Evolutionary conservation across 495 filamentous ascomycete species (phyloP).

Genomic region (Cercophora scortea): DNA sequence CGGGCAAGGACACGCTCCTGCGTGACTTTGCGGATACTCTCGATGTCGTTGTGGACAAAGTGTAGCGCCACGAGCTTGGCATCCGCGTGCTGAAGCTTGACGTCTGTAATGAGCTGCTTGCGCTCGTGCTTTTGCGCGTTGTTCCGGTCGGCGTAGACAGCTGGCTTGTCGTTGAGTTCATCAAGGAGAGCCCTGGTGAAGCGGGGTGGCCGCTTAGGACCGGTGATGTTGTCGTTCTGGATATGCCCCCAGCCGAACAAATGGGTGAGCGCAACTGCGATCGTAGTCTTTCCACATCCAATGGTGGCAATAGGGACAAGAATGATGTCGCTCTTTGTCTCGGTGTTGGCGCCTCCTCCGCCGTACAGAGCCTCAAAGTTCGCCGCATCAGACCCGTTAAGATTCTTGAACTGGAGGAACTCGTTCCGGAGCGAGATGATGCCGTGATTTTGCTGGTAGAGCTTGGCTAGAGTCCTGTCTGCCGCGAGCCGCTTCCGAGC

Average conservation of each 20-base stretch:
- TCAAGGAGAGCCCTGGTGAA: constrained; percentile 63
- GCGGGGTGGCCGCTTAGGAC: constrained; percentile 59
- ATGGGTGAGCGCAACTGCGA: constrained; percentile 72
- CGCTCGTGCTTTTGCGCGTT: constrained; percentile 86
- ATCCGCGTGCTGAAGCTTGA: constrained; percentile 48
- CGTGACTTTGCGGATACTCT: constrained; percentile 65
- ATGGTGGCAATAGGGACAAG: constrained; percentile 85
- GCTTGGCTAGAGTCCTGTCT: constrained; percentile 53
- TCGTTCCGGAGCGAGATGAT: constrained; percentile 86
- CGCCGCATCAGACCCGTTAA: constrained; percentile 70
- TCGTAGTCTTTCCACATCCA: constrained; percentile 93
- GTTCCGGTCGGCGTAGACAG: constrained; percentile 87
- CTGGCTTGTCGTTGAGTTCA: constrained; percentile 50
- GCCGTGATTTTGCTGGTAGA: constrained; percentile 84
- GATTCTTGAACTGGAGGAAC: constrained; percentile 70
- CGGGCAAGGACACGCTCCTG: constrained; percentile 71
- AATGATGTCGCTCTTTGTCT: constrained; percentile 57
- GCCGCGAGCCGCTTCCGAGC: constrained; percentile 63
- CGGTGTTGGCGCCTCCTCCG: constrained; percentile 20
- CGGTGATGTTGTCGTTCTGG: constrained; percentile 94
- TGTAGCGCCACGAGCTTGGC: constrained; percentile 84
- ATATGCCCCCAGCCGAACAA: constrained; percentile 91
- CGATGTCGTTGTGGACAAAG: constrained; percentile 70
- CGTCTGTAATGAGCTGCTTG: constrained; percentile 75
- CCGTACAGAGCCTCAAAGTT: constrained; percentile 29